These are phyloP conservation scores for Glutinoglossum americanum DNA, from an alignment of 495 filamentous ascomycete species.

Conservation along the genomic window DNA sequence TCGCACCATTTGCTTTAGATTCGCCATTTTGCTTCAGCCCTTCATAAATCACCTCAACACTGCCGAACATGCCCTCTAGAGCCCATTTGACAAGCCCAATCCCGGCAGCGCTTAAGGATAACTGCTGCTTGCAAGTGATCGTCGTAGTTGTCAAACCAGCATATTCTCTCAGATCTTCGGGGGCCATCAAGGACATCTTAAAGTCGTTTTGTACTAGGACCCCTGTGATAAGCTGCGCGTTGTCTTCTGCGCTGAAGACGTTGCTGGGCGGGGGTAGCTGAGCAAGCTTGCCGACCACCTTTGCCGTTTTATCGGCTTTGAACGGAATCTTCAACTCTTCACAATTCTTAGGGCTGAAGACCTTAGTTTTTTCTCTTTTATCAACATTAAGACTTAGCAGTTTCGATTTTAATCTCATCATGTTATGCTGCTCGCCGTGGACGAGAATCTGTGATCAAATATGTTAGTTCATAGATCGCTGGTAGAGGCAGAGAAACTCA, in stretches of 20 bases:
- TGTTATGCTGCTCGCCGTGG: constrained; percentile 91
- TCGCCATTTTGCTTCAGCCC: constrained; percentile 17
- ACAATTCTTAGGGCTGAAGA: constrained; percentile 82
- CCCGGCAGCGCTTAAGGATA: constrained; percentile 69
- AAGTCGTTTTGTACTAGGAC: constrained; percentile 95
- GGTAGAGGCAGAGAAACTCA: constrained; percentile 24
- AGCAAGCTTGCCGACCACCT: constrained; percentile 87
- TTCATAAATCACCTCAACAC: constrained; percentile 41
- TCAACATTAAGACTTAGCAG: constrained; percentile 72
- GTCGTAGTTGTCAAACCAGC: constrained; percentile 86
- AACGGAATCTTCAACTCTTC: constrained; percentile 92
- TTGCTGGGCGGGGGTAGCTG: constrained; percentile 41
- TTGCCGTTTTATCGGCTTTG: constrained; percentile 84
- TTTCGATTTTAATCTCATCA: constrained; percentile 91
- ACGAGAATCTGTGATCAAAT: constrained; percentile 50
- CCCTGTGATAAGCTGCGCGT: constrained; percentile 47
- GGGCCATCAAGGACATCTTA: constrained; percentile 86
- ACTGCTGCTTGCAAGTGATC: constrained; percentile 71
- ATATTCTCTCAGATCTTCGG: constrained; percentile 86
- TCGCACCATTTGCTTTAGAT: constrained; percentile 23
- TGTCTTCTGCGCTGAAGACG: constrained; percentile 16
- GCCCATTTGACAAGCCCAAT: constrained; percentile 85
- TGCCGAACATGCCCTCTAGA: constrained; percentile 81
- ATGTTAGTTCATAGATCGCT: neutral
- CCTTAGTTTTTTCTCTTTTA: constrained; percentile 39